A percentile compares a stretch with the other conserved stretches of the same genome.
These are phyloP conservation scores for Suillus subaureus DNA, from an alignment of 768 basidiomycete species.

Conservation along the genomic window DNA sequence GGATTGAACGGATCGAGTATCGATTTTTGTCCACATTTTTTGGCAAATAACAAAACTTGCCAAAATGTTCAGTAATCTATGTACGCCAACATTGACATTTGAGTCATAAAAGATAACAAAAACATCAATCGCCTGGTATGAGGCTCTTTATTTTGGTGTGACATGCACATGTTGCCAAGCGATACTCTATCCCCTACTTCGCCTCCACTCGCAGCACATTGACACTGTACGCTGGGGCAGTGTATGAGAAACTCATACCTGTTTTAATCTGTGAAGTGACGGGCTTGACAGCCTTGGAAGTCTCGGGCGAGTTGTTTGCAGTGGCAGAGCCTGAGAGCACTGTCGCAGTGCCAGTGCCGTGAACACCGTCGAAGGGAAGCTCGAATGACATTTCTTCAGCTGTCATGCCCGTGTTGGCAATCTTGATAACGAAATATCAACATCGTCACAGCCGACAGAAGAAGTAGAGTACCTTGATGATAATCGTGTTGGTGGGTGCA, in stretches of 20 bases:
- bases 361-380: constrained; percentile 55
- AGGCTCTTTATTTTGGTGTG: neutral
- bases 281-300: constrained; percentile 51
- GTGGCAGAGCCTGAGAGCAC: constrained; percentile 51
- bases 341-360: constrained; percentile 44
- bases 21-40: neutral
- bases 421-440: constrained; percentile 33
- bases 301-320: constrained; percentile 56
- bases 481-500: constrained; percentile 38
- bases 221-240: constrained; percentile 50
- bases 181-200: neutral
- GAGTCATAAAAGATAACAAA: neutral
- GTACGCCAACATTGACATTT: neutral
- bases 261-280: constrained; percentile 45
- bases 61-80: neutral
- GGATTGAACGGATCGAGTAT: neutral
- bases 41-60: no score
- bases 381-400: constrained; percentile 49
- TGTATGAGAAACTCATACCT: constrained; percentile 56
- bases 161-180: neutral
- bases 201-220: constrained; percentile 28
- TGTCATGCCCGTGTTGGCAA: constrained; percentile 51
- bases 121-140: neutral
- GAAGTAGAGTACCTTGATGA: constrained; percentile 54
- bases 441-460: neutral